A percentile compares a stretch with the other conserved stretches of the same genome.
Conservation (phyloP, 257 asterid species). For the Capsicum chinense region DNA sequence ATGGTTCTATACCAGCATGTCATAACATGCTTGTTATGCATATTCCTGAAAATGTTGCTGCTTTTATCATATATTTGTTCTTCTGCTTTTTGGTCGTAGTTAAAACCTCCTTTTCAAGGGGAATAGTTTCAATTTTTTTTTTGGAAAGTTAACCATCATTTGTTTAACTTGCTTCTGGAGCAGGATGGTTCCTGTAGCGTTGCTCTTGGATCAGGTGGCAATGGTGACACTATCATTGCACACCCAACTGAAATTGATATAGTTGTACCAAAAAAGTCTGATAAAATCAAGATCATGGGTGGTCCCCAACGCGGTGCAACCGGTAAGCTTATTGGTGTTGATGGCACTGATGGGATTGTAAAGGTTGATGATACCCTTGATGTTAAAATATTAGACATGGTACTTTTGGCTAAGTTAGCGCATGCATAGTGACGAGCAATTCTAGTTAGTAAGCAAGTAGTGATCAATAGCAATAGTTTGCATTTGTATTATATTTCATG, state of each 20-base stretch:
- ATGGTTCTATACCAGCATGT: neutral
- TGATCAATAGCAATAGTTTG: constrained; percentile 24
- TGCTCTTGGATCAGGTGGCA: constrained; percentile 76
- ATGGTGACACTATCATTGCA: constrained; percentile 61
- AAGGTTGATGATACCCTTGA: constrained; percentile 79
- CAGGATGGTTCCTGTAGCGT: constrained; percentile 90
- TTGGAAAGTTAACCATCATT: constrained; percentile 8
- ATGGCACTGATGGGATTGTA: constrained; percentile 88
- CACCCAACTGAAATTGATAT: constrained; percentile 70
- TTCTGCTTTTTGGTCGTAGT: neutral
- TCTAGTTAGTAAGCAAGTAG: constrained; percentile 9
- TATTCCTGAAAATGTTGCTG: neutral
- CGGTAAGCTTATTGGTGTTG: constrained; percentile 88
- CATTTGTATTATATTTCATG: constrained; percentile 23
- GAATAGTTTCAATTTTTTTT: neutral
- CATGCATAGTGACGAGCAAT: constrained; percentile 37
- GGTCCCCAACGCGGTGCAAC: constrained; percentile 82
- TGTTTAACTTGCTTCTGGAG: constrained; percentile 26
- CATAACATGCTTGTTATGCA: neutral
- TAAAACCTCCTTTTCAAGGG: constrained; percentile 5
- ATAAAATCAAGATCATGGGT: constrained; percentile 85
- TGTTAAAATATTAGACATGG: constrained; percentile 84
- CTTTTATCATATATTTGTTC: neutral
- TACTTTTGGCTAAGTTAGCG: constrained; percentile 68
- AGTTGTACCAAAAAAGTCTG: constrained; percentile 73